Evolutionary conservation across 2,329 filamentous ascomycete species (phyloP).

Genomic region (Penicillium sp.): DNA sequence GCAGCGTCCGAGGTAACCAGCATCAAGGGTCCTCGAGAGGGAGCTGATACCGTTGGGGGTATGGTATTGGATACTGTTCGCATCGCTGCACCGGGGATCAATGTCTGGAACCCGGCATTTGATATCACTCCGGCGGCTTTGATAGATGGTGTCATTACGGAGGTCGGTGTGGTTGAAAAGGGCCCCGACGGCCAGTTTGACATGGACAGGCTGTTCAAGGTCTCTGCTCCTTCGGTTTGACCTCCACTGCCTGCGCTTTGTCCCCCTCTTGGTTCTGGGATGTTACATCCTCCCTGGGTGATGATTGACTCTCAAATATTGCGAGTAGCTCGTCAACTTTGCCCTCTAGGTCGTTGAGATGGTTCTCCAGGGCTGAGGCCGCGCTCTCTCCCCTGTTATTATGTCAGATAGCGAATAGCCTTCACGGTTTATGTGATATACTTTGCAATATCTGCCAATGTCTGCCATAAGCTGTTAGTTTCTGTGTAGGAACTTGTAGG

Average conservation of each 20-base stretch:
- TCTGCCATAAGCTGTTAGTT: conserved; percentile 3
- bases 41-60: conserved; percentile 49
- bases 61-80: conserved; percentile 60
- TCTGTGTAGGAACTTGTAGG: background rate
- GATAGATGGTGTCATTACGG: conserved; percentile 92
- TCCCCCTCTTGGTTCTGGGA: background rate
- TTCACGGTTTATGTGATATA: conserved; percentile 1
- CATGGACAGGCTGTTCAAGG: conserved; percentile 38
- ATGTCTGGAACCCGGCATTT: conserved; percentile 95
- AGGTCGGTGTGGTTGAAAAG: conserved; percentile 82
- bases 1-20: conserved; percentile 76
- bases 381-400: conserved; percentile 20
- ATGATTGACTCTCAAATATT: conserved; percentile 16
- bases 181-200: conserved; percentile 65
- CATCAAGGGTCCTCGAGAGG: conserved; percentile 70
- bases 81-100: conserved; percentile 70
- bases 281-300: background rate
- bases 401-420: conserved; percentile 3
- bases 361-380: conserved; percentile 18
- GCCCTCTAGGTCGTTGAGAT: conserved; percentile 18
- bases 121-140: conserved; percentile 85
- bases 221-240: conserved; percentile 8
- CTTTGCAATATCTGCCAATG: conserved; percentile 21
- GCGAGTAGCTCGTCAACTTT: conserved; percentile 29
- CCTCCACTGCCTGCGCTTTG: background rate